phyloP scores from a whole-genome alignment of 306 rosid genomes.

The Benincasa hispida region DNA sequence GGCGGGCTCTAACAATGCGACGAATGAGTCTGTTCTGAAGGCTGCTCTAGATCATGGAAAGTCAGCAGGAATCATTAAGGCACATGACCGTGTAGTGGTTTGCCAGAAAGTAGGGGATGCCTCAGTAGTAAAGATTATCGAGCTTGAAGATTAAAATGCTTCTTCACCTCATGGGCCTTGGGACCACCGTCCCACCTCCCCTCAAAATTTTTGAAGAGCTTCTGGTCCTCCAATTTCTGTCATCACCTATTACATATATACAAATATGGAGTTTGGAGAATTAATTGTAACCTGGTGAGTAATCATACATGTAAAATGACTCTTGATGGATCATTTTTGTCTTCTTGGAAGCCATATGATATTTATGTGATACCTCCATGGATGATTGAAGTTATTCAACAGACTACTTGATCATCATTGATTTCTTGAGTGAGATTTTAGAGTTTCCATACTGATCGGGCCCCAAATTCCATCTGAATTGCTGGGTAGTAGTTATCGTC shows the following conservation, averaged over 20 bases:
- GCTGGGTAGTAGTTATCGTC: neutral
- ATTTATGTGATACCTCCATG: neutral
- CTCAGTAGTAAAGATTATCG: constrained; percentile 91
- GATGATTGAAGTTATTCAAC: neutral
- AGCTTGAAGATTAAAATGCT: constrained; percentile 66
- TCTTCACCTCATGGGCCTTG: neutral
- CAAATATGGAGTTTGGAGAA: neutral
- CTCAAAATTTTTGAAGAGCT: neutral
- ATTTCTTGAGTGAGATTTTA: neutral
- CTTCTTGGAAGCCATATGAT: neutral
- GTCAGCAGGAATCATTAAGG: constrained; percentile 60
- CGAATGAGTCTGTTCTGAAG: constrained; percentile 93
- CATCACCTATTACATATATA: neutral
- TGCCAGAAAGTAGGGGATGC: constrained; percentile 98
- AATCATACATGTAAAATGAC: neutral
- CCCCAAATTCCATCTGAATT: neutral
- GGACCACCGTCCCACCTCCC: neutral
- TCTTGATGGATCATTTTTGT: neutral
- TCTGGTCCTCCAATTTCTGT: neutral
- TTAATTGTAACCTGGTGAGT: neutral
- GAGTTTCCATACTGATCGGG: neutral
- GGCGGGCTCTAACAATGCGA: constrained; percentile 87
- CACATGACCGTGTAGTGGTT: constrained; percentile 88
- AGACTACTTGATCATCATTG: neutral
- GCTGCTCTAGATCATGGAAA: constrained; percentile 95